These are phyloP conservation scores for Sisymbrium altissimum DNA, from an alignment of 345 rosid genomes.

Conservation along the genomic window DNA sequence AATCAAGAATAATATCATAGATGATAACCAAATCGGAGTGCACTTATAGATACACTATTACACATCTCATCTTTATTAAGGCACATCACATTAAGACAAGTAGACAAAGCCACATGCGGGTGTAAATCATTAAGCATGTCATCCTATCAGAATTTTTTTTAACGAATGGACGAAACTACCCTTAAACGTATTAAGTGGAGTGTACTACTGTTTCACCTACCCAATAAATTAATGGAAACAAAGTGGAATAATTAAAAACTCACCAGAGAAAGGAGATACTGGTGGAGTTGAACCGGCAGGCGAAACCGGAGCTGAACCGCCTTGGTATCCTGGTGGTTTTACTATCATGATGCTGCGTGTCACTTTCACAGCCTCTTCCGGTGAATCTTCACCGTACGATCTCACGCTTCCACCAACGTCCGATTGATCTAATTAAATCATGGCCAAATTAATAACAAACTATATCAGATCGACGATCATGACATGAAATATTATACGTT, in stretches of 20 bases:
- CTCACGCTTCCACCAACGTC: conserved; percentile 51
- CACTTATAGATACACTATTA: not conserved
- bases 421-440: conserved; percentile 53
- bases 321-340: conserved; percentile 82
- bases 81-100: not conserved
- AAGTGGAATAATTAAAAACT: conserved; percentile 20
- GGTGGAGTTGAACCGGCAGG: conserved; percentile 91
- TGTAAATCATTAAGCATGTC: not conserved
- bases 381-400: conserved; percentile 44
- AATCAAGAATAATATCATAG: not conserved
- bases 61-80: not conserved
- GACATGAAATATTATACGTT: not conserved
- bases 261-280: conserved; percentile 77
- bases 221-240: not conserved
- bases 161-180: conserved; percentile 35
- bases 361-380: conserved; percentile 50
- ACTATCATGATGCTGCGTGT: conserved; percentile 86
- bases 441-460: not conserved
- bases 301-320: conserved; percentile 71
- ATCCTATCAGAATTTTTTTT: not conserved
- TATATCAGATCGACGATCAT: not conserved
- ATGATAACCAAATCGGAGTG: not conserved
- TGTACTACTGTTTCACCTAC: conserved; percentile 5
- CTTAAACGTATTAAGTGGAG: not conserved
- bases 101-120: not conserved